Percentiles rank a stretch among this genome's conserved stretches.
These are phyloP conservation scores for Cladosporium oxysporum DNA, from an alignment of 2,329 filamentous ascomycete genomes.

Conservation along the genomic window DNA sequence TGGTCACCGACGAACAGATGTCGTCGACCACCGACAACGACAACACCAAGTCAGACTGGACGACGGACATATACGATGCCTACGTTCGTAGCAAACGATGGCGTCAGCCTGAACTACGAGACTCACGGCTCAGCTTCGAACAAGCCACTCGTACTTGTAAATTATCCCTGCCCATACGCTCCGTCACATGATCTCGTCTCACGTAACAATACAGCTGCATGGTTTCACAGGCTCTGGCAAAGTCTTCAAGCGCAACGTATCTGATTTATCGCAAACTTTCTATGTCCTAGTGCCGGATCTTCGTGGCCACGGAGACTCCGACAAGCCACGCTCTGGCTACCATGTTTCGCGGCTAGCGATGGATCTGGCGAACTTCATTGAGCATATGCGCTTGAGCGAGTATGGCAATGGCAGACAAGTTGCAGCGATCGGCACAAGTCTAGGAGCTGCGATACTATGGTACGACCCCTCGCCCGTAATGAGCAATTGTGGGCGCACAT, in stretches of 20 bases:
- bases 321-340: conserved; percentile 7
- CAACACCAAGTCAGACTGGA: not conserved
- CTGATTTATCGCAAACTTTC: not conserved
- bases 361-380: conserved; percentile 14
- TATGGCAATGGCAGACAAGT: not conserved
- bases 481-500: not conserved
- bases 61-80: not conserved
- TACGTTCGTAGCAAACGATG: conserved; percentile 11
- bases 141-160: conserved; percentile 16
- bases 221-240: conserved; percentile 17
- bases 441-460: conserved; percentile 16
- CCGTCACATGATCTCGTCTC: not conserved
- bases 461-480: not conserved
- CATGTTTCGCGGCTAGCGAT: conserved; percentile 13
- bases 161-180: not conserved
- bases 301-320: conserved; percentile 13
- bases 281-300: conserved; percentile 14
- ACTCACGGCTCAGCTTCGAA: conserved; percentile 2
- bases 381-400: not conserved
- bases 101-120: conserved; percentile 5
- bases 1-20: not conserved
- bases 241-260: conserved; percentile 17
- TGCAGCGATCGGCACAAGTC: not conserved
- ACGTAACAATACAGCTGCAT: conserved; percentile 6
- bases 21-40: not conserved